Evolutionary conservation across 805 yeast species (phyloP).

Genomic region (Barnettozyma californica): DNA sequence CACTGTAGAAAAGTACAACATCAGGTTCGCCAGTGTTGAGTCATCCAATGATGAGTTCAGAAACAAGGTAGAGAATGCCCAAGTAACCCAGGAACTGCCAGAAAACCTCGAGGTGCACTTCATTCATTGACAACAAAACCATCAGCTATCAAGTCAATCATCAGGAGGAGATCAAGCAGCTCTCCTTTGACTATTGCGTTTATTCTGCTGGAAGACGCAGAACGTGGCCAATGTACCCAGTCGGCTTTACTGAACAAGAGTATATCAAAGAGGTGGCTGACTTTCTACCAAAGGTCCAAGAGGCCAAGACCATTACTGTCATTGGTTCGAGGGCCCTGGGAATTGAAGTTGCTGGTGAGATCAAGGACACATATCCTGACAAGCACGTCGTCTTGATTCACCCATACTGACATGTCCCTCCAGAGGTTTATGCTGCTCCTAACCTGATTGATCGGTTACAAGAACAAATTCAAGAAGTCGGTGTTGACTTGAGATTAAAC

Average conservation of each 20-base stretch:
- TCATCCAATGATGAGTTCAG: slow-evolving; percentile 29
- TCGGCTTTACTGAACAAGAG: slow-evolving; percentile 32
- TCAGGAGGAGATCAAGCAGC: slow-evolving; percentile 20
- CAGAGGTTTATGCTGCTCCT: slow-evolving; percentile 28
- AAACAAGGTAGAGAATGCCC: slow-evolving; percentile 5
- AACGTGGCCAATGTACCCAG: slow-evolving; percentile 50
- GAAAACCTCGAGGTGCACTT: slow-evolving; percentile 15
- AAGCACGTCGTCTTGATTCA: slow-evolving; percentile 36
- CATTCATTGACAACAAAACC: slow-evolving; percentile 20
- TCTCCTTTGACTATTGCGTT: slow-evolving; percentile 41
- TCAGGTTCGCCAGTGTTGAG: slow-evolving; percentile 29
- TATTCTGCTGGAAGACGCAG: slow-evolving; percentile 47
- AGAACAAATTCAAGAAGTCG: slow-evolving; percentile 15
- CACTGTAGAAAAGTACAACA: slow-evolving; percentile 24
- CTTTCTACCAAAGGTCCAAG: slow-evolving; percentile 28
- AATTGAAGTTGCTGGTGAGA: slow-evolving; percentile 45
- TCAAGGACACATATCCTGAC: slow-evolving; percentile 33
- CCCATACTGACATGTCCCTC: slow-evolving; percentile 38
- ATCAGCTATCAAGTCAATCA: slow-evolving; percentile 17
- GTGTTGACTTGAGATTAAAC: slow-evolving; percentile 26
- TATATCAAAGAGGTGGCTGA: slow-evolving; percentile 39
- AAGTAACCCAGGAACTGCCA: slow-evolving; percentile 9
- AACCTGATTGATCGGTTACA: slow-evolving; percentile 17
- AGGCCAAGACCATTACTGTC: slow-evolving; percentile 34
- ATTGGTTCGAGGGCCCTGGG: slow-evolving; percentile 53